Evolutionary conservation across 1,284 basidiomycete species (phyloP), one percentile per base, ranked within the genome.

Genomic region (Rhodotorula sp.): DNA sequence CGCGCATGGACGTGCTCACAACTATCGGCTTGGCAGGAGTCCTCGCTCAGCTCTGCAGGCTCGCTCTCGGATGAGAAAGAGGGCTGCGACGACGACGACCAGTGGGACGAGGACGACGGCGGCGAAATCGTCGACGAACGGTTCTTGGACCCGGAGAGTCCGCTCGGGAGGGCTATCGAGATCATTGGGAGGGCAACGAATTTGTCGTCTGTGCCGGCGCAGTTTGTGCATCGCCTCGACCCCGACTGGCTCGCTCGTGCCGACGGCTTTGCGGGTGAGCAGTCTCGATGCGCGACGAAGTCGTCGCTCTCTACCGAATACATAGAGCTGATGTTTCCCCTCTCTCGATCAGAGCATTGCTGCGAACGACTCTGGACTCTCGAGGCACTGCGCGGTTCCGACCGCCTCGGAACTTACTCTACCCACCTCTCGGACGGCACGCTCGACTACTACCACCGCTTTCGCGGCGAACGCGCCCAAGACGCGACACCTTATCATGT

Each of bases 31-130:
- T 38, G 21, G 1, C 21, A 21, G 10, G 45, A 28, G 5, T 21
- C 21, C n/a, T 26, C 14, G 15, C 10, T n/a, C n/a, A 10, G 14
- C 38, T 43, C 23, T 12, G 19, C 14, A 21, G 28, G 12, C 10
- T n/a, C 48, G 1, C 3, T n/a, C 54, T 28, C n/a, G 26, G 26
- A 28, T n/a, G 14, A 28, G 5, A 28, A 31, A 28, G 23, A 38
- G 45, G 58, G 47, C 23, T 10, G 12, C 45, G 28, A 23, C 14
- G 23, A 18, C 31, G 50, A 48, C 45, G 60, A 61, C 5, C 49
- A 47, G 55, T 28, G 43, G 28, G 64, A 65, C 57, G 48, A 47
- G 15, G 55, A 58, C 47, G 60, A 67, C 26, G 57, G 63, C 38
- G 57, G 23, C 7, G 26, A 49, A 14, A 26, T 64, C 26, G 16